Evolutionary conservation across 116 monocot species (phyloP), one percentile per base, ranked within the genome.

Genomic region (Phalaenopsis hybrid): DNA sequence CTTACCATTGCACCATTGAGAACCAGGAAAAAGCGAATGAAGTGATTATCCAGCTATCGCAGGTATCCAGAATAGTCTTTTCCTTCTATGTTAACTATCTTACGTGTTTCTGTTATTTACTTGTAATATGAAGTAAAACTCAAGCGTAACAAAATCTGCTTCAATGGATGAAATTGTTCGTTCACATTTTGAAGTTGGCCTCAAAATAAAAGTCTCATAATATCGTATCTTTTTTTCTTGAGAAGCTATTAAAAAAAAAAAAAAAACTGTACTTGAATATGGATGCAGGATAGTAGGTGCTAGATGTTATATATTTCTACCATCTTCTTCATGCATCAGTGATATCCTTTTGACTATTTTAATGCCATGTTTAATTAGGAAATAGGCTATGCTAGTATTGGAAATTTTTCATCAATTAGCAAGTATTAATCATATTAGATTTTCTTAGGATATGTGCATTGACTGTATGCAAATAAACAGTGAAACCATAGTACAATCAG

Each of bases 21-120:
- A 86, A 43, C 82, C 90, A 89, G 76, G 89, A 90, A 55, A 92
- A 92, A 87, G 77, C 86, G 37, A 86, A 49, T 82, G 94, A 94
- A 84, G 67, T 83, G 23, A 82, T 86, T 46, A 5, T 82, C 44
- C 89, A 87, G 80, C 34, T 83, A 55, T 65, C 76, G 9, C 89
- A 92, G 94, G 94, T 94, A 90, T 49, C 15, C 23, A 63, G 63
- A 20, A 63, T 2, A 0, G 6, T 72, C 6, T 48, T 50, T 77
- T 49, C 48, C 48, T 77, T 3, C 13, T 21, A 12, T 72, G 3
- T 72, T 41, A 31, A 23, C 23, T 63, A 21, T 63, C 21, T 23
- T 63, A 8, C 28, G 4, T 28, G 67, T 6, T 5, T 67, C 6
- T 28, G 8, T 45, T 75, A 15, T 37, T 31, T 5, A 37, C 74